phyloP scores from a whole-genome alignment of 768 basidiomycete species.

The Albatrellus ellisii region DNA sequence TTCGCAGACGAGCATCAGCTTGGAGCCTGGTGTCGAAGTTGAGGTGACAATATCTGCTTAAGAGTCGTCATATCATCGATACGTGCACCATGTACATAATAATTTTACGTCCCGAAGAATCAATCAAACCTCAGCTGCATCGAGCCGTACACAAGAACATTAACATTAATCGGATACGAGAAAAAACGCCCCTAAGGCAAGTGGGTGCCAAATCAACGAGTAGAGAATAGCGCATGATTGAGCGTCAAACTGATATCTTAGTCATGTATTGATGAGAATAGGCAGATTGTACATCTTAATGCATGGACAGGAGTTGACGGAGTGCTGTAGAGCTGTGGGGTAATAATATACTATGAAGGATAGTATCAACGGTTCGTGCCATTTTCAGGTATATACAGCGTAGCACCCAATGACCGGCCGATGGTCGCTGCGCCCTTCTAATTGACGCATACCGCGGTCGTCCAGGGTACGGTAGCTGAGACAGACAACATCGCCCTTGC shows the following conservation, averaged over 20 bases:
- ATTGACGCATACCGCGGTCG: slow-evolving; percentile 57
- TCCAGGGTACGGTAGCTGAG: slow-evolving; percentile 61
- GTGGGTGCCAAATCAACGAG: too few species aligned
- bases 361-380: background rate
- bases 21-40: slow-evolving; percentile 99
- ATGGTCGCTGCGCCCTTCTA: slow-evolving; percentile 77
- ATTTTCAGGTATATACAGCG: slow-evolving; percentile 39
- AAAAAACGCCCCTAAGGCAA: too few species aligned
- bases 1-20: slow-evolving; percentile 84
- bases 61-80: slow-evolving; percentile 9
- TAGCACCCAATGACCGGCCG: slow-evolving; percentile 77
- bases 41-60: slow-evolving; percentile 90
- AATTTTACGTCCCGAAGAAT: too few species aligned
- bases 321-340: background rate
- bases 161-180: too few species aligned
- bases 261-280: too few species aligned
- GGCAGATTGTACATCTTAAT: too few species aligned
- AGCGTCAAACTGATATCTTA: too few species aligned
- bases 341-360: slow-evolving; percentile 3
- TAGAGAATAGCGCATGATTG: too few species aligned
- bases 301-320: too few species aligned
- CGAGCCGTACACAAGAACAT: too few species aligned
- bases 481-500: slow-evolving; percentile 62
- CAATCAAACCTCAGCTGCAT: too few species aligned
- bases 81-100: background rate